Percentiles rank a stretch among this genome's conserved stretches.
Conservation (phyloP, 2,329 filamentous ascomycete genomes). For the Penicillium oxalicum region DNA sequence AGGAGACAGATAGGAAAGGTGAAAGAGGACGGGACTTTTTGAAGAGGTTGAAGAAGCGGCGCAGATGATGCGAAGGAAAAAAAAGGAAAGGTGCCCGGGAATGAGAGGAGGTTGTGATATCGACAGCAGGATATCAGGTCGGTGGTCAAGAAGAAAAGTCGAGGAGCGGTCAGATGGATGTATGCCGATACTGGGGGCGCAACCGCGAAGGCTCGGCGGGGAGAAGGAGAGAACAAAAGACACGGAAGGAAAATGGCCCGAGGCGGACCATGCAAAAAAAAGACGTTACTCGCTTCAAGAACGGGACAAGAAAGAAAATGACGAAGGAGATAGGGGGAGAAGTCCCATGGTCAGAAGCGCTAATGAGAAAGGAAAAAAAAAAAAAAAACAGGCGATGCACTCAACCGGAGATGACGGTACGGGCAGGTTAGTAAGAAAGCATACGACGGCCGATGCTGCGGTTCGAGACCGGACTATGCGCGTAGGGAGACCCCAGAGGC, state of each 20-base stretch:
- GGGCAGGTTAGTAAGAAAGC: constrained; percentile 35
- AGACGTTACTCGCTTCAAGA: constrained; percentile 20
- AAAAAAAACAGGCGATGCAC: too few relatives aligned
- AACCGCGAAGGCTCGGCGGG: too few relatives aligned
- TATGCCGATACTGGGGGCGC: too few relatives aligned
- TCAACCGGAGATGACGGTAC: too few relatives aligned
- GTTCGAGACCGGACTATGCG: constrained; percentile 28
- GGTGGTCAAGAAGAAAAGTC: constrained; percentile 2
- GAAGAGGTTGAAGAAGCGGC: neutral
- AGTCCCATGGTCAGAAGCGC: too few relatives aligned
- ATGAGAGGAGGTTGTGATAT: constrained; percentile 18
- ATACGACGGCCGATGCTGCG: constrained; percentile 39
- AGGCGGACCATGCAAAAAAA: constrained; percentile 9
- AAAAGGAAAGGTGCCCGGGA: constrained; percentile 8
- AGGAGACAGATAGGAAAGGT: constrained; percentile 7
- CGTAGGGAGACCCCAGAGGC: constrained; percentile 36
- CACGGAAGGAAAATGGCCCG: constrained; percentile 8
- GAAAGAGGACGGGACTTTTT: constrained; percentile 10
- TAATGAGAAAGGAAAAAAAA: too few relatives aligned
- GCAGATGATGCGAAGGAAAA: constrained; percentile 1
- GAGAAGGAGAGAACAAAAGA: neutral
- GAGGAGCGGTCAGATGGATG: neutral
- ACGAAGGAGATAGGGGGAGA: too few relatives aligned
- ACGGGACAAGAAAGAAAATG: constrained; percentile 10
- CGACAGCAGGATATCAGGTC: constrained; percentile 10